Percentiles rank a stretch among this genome's conserved stretches.
These are phyloP conservation scores for Salix exigua DNA, from an alignment of 345 rosid genomes.

Conservation along the genomic window DNA sequence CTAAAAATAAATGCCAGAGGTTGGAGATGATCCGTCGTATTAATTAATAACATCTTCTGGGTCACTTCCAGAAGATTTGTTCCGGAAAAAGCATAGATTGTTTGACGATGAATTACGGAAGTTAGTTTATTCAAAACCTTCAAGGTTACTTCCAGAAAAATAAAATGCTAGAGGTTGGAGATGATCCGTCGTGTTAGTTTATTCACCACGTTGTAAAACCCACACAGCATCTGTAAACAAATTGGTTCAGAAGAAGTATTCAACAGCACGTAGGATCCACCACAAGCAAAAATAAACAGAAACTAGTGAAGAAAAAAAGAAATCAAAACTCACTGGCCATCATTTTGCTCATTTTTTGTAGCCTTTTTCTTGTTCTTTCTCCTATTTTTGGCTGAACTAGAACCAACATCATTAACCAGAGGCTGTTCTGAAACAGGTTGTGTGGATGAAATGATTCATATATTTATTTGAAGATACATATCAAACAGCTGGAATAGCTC, in stretches of 20 bases:
- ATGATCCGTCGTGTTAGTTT: too few species aligned
- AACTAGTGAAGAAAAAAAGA: too few species aligned
- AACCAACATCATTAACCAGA: not conserved
- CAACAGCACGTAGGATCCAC: not conserved
- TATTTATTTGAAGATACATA: fast-evolving
- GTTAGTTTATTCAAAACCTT: not conserved
- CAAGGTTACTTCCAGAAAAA: too few species aligned
- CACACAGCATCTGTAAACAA: not conserved
- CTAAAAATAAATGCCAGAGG: not conserved
- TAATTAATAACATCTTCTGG: not conserved
- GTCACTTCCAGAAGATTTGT: not conserved
- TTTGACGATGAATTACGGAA: not conserved
- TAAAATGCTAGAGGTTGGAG: too few species aligned
- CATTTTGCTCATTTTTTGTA: not conserved
- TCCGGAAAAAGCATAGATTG: not conserved
- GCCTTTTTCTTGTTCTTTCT: conserved; percentile 10
- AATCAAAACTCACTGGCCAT: not conserved
- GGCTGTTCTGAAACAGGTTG: conserved; percentile 2
- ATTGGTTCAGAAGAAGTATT: not conserved
- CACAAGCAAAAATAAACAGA: not conserved
- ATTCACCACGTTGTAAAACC: not conserved
- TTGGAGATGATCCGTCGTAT: not conserved
- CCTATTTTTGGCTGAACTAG: not conserved
- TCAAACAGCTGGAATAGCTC: conserved; percentile 63
- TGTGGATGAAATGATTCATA: not conserved